phyloP scores from a whole-genome alignment of 164 flowering plant genomes.

The Santalum album region DNA sequence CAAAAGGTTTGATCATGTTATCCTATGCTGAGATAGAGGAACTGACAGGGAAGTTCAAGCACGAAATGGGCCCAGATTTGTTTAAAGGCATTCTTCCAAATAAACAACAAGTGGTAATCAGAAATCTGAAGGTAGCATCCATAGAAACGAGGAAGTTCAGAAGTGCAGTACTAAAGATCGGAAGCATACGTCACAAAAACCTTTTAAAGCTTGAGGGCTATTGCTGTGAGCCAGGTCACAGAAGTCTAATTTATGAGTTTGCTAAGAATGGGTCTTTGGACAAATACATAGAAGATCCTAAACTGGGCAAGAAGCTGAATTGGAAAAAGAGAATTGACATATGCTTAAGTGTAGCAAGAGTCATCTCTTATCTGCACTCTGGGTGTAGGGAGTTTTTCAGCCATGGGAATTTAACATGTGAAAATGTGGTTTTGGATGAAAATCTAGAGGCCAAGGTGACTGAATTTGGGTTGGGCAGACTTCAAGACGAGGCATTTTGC shows the following conservation, averaged over 20 bases:
- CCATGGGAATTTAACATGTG: constrained; percentile 64
- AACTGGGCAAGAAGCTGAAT: constrained; percentile 30
- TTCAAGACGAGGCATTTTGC: constrained; percentile 8
- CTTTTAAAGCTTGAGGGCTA: constrained; percentile 55
- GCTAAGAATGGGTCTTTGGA: constrained; percentile 46
- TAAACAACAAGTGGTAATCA: constrained; percentile 34
- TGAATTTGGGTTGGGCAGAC: constrained; percentile 40
- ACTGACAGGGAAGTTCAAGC: constrained; percentile 36
- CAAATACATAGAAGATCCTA: constrained; percentile 33
- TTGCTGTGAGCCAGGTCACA: constrained; percentile 45
- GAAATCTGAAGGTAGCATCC: constrained; percentile 22
- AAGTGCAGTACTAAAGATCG: constrained; percentile 29
- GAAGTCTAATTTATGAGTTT: constrained; percentile 53
- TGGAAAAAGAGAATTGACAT: constrained; percentile 56
- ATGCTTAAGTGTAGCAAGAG: constrained; percentile 46
- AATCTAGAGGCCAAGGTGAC: constrained; percentile 47
- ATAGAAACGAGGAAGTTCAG: constrained; percentile 46
- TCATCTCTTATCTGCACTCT: constrained; percentile 53
- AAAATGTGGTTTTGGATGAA: constrained; percentile 53
- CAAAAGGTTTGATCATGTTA: constrained; percentile 30
- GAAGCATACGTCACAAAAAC: constrained; percentile 58
- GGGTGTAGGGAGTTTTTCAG: constrained; percentile 55
- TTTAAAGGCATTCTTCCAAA: constrained; percentile 43
- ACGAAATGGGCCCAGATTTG: constrained; percentile 40
- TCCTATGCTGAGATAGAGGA: constrained; percentile 49